Conservation (phyloP, 148 eudicot genomes). For the Diospyros lotus region DNA sequence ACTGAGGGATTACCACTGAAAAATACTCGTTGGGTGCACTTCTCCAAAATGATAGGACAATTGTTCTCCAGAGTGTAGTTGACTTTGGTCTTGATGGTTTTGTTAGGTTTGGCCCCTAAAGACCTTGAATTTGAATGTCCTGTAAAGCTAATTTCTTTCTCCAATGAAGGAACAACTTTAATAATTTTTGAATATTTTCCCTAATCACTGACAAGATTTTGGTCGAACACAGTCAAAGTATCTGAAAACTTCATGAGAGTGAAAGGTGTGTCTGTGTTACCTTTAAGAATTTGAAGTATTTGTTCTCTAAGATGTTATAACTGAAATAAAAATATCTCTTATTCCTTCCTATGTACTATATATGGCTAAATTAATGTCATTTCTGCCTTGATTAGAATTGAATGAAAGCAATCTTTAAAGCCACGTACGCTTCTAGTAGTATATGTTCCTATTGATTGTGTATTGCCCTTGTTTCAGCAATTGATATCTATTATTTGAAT, state of each 20-base stretch:
- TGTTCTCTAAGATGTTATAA: not conserved
- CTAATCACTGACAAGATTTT: not conserved
- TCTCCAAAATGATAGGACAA: too few relatives aligned
- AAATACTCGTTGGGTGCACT: too few relatives aligned
- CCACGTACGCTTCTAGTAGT: not conserved
- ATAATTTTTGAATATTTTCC: not conserved
- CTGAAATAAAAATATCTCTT: not conserved
- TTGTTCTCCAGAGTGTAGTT: not conserved
- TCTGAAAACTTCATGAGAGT: not conserved
- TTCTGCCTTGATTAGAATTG: not conserved
- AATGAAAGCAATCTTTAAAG: not conserved
- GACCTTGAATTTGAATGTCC: not conserved
- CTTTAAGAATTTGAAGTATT: not conserved
- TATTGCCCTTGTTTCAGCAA: too few relatives aligned
- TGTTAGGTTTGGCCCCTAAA: not conserved
- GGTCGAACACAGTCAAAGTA: not conserved
- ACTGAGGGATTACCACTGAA: too few relatives aligned
- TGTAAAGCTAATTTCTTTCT: not conserved
- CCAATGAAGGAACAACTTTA: not conserved
- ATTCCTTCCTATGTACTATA: too few relatives aligned
- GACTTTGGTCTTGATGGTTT: not conserved
- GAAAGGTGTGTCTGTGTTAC: not conserved
- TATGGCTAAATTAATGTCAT: not conserved
- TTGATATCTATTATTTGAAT: not conserved
- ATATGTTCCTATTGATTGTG: not conserved